Evolutionary conservation across 352 stramenopile genomes (phyloP).

Genomic region (Phytophthora boehmeriae): DNA sequence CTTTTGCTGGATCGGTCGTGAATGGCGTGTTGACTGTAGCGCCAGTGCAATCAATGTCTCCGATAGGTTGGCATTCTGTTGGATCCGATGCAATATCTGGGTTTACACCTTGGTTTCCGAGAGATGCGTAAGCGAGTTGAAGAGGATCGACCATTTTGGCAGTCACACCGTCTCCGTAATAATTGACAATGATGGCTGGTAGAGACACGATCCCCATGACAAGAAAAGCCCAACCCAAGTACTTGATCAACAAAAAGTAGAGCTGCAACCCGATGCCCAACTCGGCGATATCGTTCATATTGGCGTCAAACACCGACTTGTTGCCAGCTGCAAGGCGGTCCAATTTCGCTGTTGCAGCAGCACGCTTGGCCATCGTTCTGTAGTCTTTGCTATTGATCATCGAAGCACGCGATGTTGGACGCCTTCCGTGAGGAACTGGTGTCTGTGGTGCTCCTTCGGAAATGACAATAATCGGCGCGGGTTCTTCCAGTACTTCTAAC

Average conservation of each 20-base stretch:
- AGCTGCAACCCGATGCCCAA: constrained; percentile 85
- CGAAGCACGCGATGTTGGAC: constrained; percentile 10
- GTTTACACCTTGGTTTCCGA: constrained; percentile 83
- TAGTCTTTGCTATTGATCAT: constrained; percentile 56
- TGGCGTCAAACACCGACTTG: constrained; percentile 65
- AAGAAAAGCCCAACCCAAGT: constrained; percentile 64
- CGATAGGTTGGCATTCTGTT: constrained; percentile 47
- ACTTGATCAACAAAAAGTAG: constrained; percentile 88
- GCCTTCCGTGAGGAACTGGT: neutral
- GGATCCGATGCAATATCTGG: constrained; percentile 53
- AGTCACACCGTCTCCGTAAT: constrained; percentile 69
- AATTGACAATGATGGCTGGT: constrained; percentile 68
- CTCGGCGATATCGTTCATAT: constrained; percentile 76
- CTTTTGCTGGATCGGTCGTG: constrained; percentile 51
- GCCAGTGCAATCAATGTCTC: constrained; percentile 76
- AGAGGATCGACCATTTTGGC: constrained; percentile 72
- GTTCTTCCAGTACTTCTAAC: constrained; percentile 6
- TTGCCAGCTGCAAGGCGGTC: constrained; percentile 67
- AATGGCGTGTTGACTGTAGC: constrained; percentile 75
- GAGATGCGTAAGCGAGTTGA: constrained; percentile 69
- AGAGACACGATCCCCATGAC: constrained; percentile 74
- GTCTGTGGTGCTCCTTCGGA: neutral
- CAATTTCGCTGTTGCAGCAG: constrained; percentile 40
- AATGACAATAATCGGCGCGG: constrained; percentile 13
- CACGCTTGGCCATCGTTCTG: constrained; percentile 59